Conservation (phyloP, 495 filamentous ascomycete species). For the Penicillium lividum region DNA sequence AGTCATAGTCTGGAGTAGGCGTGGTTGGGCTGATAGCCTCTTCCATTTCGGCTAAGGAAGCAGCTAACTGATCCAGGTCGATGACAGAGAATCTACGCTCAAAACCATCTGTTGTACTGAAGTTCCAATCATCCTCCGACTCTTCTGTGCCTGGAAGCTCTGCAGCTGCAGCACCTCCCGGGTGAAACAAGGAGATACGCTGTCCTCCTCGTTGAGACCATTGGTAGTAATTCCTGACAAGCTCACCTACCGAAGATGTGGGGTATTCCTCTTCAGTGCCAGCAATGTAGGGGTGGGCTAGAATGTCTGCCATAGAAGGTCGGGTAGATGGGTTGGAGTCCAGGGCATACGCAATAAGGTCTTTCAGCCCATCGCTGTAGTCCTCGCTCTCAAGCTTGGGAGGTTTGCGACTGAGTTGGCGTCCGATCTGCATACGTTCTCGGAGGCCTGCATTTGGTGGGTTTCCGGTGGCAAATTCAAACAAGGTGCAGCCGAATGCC, state of each 20-base stretch:
- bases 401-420: constrained; percentile 58
- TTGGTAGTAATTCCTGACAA: constrained; percentile 77
- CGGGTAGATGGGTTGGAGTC: constrained; percentile 72
- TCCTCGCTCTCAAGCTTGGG: constrained; percentile 72
- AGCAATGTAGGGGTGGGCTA: constrained; percentile 49
- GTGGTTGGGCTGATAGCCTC: constrained; percentile 33
- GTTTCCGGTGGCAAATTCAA: constrained; percentile 86
- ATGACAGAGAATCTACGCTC: constrained; percentile 59
- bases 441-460: constrained; percentile 64
- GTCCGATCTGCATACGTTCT: constrained; percentile 58
- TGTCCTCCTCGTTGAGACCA: constrained; percentile 88
- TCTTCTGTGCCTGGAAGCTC: constrained; percentile 45
- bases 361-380: constrained; percentile 70
- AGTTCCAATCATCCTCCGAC: constrained; percentile 79
- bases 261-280: constrained; percentile 69
- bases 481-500: constrained; percentile 90
- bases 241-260: constrained; percentile 60
- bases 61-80: constrained; percentile 48
- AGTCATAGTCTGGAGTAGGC: constrained; percentile 22
- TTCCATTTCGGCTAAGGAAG: constrained; percentile 42
- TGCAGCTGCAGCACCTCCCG: constrained; percentile 70
- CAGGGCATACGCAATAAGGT: constrained; percentile 78
- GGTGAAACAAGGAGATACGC: constrained; percentile 77
- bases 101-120: constrained; percentile 84
- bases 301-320: constrained; percentile 59